phyloP scores from a whole-genome alignment of 2,329 filamentous ascomycete genomes.

The Mycosphaerella sp. region DNA sequence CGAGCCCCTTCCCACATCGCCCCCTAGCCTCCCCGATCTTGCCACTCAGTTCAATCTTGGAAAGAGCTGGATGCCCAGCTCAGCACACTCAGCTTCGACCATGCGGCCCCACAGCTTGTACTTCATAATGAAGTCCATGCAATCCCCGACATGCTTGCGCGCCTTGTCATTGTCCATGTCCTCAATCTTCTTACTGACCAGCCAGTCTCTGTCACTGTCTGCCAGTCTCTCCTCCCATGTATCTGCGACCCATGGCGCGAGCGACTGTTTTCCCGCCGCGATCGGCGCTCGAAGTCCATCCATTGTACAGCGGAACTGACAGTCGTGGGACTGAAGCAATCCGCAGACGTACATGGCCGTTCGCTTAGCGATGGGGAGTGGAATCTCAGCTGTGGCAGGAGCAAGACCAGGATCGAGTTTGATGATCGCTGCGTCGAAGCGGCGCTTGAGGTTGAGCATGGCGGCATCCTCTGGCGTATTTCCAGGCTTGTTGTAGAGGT shows the following conservation, averaged over 20 bases:
- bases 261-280: not conserved
- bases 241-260: constrained; percentile 4
- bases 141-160: not conserved
- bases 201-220: constrained; percentile 8
- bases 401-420: not conserved
- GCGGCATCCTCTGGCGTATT: constrained; percentile 3
- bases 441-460: constrained; percentile 4
- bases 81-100: constrained; percentile 5
- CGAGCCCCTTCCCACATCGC: not conserved
- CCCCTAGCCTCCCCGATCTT: not conserved
- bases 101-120: constrained; percentile 7
- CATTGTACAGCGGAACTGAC: constrained; percentile 3
- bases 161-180: constrained; percentile 4
- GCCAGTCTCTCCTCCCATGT: constrained; percentile 7
- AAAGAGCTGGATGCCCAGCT: not conserved
- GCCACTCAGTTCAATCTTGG: constrained; percentile 1
- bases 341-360: constrained; percentile 5
- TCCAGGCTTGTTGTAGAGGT: not conserved
- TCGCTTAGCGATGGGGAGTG: constrained; percentile 1
- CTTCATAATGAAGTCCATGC: constrained; percentile 7
- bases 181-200: constrained; percentile 4
- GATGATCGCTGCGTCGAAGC: not conserved
- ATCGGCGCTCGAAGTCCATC: not conserved
- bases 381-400: not conserved
- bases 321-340: constrained; percentile 5